A percentile compares a stretch with the other conserved stretches of the same genome.
These are phyloP conservation scores for Bryoerythrophyllum caledonicum DNA, from an alignment of 225 moss, liverwort and hornwort species.

Conservation along the genomic window DNA sequence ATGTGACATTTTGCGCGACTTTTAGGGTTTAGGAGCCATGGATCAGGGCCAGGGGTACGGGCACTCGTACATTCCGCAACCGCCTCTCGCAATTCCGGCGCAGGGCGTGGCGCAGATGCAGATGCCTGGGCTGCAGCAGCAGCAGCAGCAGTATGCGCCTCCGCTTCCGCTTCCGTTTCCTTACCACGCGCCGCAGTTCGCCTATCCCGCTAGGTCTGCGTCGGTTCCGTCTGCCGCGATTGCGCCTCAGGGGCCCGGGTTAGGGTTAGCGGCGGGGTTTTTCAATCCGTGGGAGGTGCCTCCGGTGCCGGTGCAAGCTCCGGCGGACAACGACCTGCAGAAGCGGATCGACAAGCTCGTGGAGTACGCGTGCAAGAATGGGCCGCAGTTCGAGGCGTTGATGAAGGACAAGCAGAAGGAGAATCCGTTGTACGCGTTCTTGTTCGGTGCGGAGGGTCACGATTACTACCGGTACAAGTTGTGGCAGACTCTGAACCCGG, in stretches of 20 bases:
- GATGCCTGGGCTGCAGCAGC: conserved; percentile 46
- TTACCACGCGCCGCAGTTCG: conserved; percentile 48
- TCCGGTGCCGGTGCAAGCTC: conserved; percentile 73
- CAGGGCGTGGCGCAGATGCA: conserved; percentile 32
- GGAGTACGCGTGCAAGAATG: conserved; percentile 97
- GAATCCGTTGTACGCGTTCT: conserved; percentile 85
- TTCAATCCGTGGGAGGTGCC: conserved; percentile 94
- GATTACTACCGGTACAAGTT: conserved; percentile 89
- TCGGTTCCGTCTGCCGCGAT: conserved; percentile 39
- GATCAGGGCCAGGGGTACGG: conserved; percentile 62
- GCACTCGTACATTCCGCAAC: conserved; percentile 50
- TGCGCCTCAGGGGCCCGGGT: conserved; percentile 49
- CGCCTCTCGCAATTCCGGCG: conserved; percentile 35
- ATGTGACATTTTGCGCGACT: neutral
- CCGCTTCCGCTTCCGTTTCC: conserved; percentile 51
- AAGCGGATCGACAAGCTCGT: conserved; percentile 96
- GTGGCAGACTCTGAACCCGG: conserved; percentile 76
- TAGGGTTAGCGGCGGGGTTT: conserved; percentile 61
- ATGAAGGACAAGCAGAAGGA: conserved; percentile 99
- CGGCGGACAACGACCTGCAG: conserved; percentile 81
- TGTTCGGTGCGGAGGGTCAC: conserved; percentile 95
- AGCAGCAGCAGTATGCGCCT: conserved; percentile 47
- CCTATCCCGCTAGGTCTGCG: conserved; percentile 39
- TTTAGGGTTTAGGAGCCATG: conserved; percentile 31
- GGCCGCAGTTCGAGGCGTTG: conserved; percentile 96